These are phyloP conservation scores for Pseudocercospora pini-densiflorae DNA, from an alignment of 2,329 filamentous ascomycete genomes.

Conservation along the genomic window DNA sequence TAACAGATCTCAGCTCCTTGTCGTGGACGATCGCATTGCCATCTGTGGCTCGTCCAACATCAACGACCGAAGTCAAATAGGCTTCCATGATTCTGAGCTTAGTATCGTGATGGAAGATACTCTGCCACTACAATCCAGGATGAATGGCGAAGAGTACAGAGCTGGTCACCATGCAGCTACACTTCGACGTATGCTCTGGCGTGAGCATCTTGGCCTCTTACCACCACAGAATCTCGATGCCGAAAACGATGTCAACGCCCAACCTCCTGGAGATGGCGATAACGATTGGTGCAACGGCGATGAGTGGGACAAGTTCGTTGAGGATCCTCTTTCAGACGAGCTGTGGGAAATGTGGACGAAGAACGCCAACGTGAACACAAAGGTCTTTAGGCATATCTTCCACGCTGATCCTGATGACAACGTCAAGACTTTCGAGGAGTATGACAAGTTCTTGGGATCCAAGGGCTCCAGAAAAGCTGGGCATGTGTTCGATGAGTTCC, in stretches of 20 bases:
- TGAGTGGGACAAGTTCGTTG: slow-evolving; percentile 62
- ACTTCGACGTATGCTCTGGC: slow-evolving; percentile 81
- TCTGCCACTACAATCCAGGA: slow-evolving; percentile 69
- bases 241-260: slow-evolving; percentile 72
- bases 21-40: slow-evolving; percentile 83
- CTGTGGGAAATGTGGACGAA: slow-evolving; percentile 70
- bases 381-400: slow-evolving; percentile 78
- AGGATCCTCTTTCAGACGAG: slow-evolving; percentile 62
- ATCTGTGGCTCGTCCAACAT: slow-evolving; percentile 74
- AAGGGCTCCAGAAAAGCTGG: slow-evolving; percentile 68
- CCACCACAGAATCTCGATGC: slow-evolving; percentile 72
- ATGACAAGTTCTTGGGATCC: slow-evolving; percentile 76
- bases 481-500: slow-evolving; percentile 82
- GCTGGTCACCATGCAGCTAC: slow-evolving; percentile 83
- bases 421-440: slow-evolving; percentile 88
- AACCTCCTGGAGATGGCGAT: slow-evolving; percentile 69
- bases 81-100: slow-evolving; percentile 88
- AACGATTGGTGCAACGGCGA: slow-evolving; percentile 78
- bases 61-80: slow-evolving; percentile 87
- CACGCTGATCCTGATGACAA: slow-evolving; percentile 88
- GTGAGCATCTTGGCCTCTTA: slow-evolving; percentile 85
- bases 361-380: slow-evolving; percentile 72
- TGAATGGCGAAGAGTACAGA: slow-evolving; percentile 78
- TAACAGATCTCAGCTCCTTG: slow-evolving; percentile 56
- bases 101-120: slow-evolving; percentile 89